These are phyloP conservation scores for Lepidium africanum DNA, from an alignment of 345 rosid species.

Conservation along the genomic window DNA sequence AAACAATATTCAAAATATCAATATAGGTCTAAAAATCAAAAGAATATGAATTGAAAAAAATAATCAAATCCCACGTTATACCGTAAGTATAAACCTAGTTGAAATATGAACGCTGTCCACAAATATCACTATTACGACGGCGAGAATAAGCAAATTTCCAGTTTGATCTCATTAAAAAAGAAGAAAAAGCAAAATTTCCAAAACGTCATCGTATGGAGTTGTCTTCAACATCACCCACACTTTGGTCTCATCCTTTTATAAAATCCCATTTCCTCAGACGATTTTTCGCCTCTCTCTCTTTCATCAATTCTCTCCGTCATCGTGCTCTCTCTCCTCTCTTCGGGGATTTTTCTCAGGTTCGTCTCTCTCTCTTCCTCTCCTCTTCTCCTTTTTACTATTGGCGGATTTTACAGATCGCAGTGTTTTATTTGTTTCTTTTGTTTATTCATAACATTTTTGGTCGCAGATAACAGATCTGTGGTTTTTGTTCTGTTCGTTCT, in stretches of 20 bases:
- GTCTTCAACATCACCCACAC: slow-evolving; percentile 29
- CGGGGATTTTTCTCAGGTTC: slow-evolving; percentile 9
- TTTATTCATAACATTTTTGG: not conserved
- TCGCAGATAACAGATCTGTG: slow-evolving; percentile 19
- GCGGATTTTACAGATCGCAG: not conserved
- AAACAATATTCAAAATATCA: too few species aligned
- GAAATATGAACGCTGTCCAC: slow-evolving; percentile 24
- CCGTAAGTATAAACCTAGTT: too few species aligned
- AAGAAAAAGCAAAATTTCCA: not conserved
- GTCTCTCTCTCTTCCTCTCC: not conserved
- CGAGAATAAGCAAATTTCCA: slow-evolving; percentile 9
- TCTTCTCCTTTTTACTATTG: not conserved
- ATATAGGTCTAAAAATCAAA: too few species aligned
- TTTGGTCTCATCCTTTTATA: slow-evolving; percentile 19
- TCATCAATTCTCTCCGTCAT: not conserved
- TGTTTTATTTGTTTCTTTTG: not conserved
- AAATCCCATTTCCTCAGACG: slow-evolving; percentile 17
- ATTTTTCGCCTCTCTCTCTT: slow-evolving; percentile 26
- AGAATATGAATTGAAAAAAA: too few species aligned
- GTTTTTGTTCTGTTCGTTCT: not conserved
- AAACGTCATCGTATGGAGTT: slow-evolving; percentile 28
- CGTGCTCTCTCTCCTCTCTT: slow-evolving; percentile 12
- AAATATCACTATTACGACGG: slow-evolving; percentile 26
- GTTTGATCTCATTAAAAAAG: not conserved
- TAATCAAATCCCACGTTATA: too few species aligned